Evolutionary conservation across 805 yeast genomes (phyloP).

Genomic region (Kazachstania taianensis): DNA sequence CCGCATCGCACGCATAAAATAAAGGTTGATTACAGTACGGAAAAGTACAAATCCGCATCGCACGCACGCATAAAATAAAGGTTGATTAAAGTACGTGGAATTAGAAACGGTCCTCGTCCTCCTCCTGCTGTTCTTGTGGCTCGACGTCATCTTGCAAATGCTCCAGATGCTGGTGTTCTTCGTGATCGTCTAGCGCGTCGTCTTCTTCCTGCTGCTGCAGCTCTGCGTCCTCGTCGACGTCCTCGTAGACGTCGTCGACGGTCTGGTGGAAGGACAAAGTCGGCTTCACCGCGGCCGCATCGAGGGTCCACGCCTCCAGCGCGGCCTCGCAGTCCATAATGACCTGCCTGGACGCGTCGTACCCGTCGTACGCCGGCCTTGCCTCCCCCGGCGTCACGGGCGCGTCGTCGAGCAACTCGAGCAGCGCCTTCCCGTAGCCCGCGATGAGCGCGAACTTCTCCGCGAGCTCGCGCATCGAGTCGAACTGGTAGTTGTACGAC

Average conservation of each 20-base stretch:
- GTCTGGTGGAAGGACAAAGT: slow-evolving; percentile 76
- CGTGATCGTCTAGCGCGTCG: slow-evolving; percentile 8
- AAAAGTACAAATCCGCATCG: too few relatives aligned
- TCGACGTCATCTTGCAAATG: slow-evolving; percentile 6
- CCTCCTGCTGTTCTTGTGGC: slow-evolving; percentile 3
- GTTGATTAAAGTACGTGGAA: background rate
- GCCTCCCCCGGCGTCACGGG: slow-evolving; percentile 99
- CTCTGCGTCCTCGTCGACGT: slow-evolving; percentile 35
- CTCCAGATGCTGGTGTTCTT: slow-evolving; percentile 6
- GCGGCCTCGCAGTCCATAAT: slow-evolving; percentile 95
- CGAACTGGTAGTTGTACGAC: slow-evolving; percentile 93
- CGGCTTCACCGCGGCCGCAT: slow-evolving; percentile 90
- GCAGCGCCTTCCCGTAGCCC: slow-evolving; percentile 95
- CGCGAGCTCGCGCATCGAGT: slow-evolving; percentile 86
- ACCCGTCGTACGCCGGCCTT: slow-evolving; percentile 96
- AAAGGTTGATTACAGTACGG: too few relatives aligned
- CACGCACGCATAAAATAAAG: too few relatives aligned
- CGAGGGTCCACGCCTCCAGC: slow-evolving; percentile 92
- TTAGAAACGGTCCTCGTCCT: slow-evolving; percentile 4
- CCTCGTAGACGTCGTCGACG: slow-evolving; percentile 51
- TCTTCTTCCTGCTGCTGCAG: slow-evolving; percentile 34
- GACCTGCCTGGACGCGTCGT: slow-evolving; percentile 95
- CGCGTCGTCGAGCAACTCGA: slow-evolving; percentile 90
- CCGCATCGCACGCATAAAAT: too few relatives aligned
- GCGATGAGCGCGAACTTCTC: slow-evolving; percentile 96